Conservation (phyloP, 768 basidiomycete species). For the Russula virescens region DNA sequence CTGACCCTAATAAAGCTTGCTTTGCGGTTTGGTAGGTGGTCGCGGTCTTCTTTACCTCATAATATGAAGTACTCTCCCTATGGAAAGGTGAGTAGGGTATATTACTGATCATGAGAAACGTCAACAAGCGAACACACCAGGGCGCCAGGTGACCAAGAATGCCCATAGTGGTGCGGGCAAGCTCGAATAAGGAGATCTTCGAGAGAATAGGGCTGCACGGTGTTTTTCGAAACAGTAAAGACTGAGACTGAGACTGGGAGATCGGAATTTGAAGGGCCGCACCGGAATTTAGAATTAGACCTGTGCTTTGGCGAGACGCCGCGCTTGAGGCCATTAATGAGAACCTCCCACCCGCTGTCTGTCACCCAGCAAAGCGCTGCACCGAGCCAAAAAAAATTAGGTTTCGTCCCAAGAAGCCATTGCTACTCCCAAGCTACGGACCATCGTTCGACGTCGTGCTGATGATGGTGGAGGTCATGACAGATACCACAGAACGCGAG, state of each 20-base stretch:
- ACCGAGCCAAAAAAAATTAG: slow-evolving; percentile 1
- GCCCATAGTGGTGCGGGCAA: slow-evolving; percentile 35
- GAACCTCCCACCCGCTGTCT: slow-evolving; percentile 48
- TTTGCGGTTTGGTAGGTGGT: slow-evolving; percentile 50
- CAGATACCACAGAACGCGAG: slow-evolving; percentile 37
- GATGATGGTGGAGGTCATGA: slow-evolving; percentile 21
- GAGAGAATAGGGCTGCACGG: slow-evolving; percentile 44
- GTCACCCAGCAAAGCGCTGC: slow-evolving; percentile 70
- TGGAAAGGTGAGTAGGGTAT: background rate
- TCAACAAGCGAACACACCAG: slow-evolving; percentile 17
- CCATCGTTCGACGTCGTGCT: slow-evolving; percentile 63
- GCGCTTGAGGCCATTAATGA: slow-evolving; percentile 76
- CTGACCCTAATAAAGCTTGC: slow-evolving; percentile 37
- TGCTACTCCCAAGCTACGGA: slow-evolving; percentile 29
- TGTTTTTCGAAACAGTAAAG: background rate
- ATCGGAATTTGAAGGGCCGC: background rate
- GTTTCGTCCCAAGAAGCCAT: background rate
- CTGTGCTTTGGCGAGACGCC: slow-evolving; percentile 71
- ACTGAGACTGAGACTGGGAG: background rate
- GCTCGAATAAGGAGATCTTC: slow-evolving; percentile 47
- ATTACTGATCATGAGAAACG: background rate
- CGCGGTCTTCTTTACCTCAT: slow-evolving; percentile 38
- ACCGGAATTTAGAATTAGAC: slow-evolving; percentile 59
- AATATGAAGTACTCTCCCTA: slow-evolving; percentile 37
- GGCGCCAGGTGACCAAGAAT: slow-evolving; percentile 18